These are phyloP conservation scores for Termitomyces sp. DNA, from an alignment of 768 basidiomycete species.

Conservation along the genomic window DNA sequence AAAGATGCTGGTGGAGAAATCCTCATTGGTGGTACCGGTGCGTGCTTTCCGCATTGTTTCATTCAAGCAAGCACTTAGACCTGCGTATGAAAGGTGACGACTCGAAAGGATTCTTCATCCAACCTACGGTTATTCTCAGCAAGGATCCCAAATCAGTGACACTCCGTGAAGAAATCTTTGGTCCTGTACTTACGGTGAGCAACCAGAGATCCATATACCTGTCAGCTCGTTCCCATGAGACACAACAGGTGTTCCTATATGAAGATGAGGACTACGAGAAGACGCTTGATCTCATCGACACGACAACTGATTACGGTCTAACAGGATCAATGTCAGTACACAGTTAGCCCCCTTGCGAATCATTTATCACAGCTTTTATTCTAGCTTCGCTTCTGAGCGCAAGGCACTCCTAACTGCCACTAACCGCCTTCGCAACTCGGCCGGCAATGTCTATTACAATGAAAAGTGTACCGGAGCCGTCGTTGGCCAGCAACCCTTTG, in stretches of 20 bases:
- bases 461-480: constrained; percentile 98
- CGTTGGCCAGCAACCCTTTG: constrained; percentile 97
- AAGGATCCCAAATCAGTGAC: constrained; percentile 87
- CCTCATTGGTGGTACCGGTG: constrained; percentile 78
- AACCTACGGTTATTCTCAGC: constrained; percentile 91
- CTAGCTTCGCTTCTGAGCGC: constrained; percentile 81
- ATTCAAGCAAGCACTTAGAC: neutral
- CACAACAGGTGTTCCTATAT: constrained; percentile 72
- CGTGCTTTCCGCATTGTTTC: constrained; percentile 9
- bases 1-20: constrained; percentile 88
- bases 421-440: constrained; percentile 80
- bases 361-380: neutral
- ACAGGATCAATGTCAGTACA: constrained; percentile 86
- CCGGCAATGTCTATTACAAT: constrained; percentile 97
- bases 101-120: constrained; percentile 89
- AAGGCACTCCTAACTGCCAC: constrained; percentile 75
- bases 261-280: constrained; percentile 84
- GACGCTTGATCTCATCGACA: constrained; percentile 83
- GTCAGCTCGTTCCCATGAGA: neutral
- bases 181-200: constrained; percentile 85
- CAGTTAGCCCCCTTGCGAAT: neutral
- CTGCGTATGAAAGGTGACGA: constrained; percentile 54
- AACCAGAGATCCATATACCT: neutral
- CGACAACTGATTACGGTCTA: constrained; percentile 81
- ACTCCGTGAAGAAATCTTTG: constrained; percentile 95